These are phyloP conservation scores for Hibiscus syriacus DNA, from an alignment of 345 rosid species.

Conservation along the genomic window DNA sequence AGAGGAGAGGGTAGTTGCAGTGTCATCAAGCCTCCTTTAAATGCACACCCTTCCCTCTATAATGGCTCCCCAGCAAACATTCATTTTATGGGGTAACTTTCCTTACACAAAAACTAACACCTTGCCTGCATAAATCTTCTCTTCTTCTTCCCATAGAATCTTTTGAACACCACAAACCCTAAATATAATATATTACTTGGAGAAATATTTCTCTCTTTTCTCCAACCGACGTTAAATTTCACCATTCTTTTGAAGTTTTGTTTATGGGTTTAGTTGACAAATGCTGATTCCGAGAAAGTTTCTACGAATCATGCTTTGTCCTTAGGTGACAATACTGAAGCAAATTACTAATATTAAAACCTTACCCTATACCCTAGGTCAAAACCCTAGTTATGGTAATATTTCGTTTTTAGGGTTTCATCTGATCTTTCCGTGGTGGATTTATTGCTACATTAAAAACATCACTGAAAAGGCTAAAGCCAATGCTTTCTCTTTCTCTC, in stretches of 20 bases:
- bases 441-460: slow-evolving; percentile 10
- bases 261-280: slow-evolving; percentile 11
- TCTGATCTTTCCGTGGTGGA: background rate
- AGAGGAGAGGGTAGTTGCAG: slow-evolving; percentile 22
- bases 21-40: slow-evolving; percentile 19
- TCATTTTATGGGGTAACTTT: slow-evolving; percentile 27
- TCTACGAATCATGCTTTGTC: slow-evolving; percentile 19
- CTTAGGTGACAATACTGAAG: slow-evolving; percentile 22
- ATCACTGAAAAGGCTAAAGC: slow-evolving; percentile 36
- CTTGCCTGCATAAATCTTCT: background rate
- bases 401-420: background rate
- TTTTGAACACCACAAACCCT: slow-evolving; percentile 22
- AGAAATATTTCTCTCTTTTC: no score
- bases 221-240: slow-evolving; percentile 1
- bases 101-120: background rate
- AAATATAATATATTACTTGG: background rate
- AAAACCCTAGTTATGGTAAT: background rate
- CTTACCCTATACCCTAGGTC: background rate
- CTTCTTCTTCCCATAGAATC: slow-evolving; percentile 19
- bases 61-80: slow-evolving; percentile 30
- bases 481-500: slow-evolving; percentile 47
- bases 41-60: slow-evolving; percentile 9
- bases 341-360: slow-evolving; percentile 1
- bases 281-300: slow-evolving; percentile 37
- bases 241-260: no score